A percentile compares a stretch with the other conserved stretches of the same genome.
Conservation (phyloP, 345 rosid species). For the Pistacia integerrima region DNA sequence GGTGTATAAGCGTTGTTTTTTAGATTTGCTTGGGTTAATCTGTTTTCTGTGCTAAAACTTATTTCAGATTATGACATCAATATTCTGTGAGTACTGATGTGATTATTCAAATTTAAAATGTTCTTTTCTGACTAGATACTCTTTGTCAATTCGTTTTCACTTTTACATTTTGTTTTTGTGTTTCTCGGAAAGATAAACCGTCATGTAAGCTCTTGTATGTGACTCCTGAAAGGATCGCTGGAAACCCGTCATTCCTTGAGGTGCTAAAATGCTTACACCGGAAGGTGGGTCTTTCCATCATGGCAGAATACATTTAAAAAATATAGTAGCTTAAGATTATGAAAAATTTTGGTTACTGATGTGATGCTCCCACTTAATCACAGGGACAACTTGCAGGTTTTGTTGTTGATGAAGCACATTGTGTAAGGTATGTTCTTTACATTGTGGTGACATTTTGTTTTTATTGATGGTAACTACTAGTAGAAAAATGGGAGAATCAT, state of each 20-base stretch:
- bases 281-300: conserved; percentile 48
- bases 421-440: conserved; percentile 65
- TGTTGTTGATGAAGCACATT: conserved; percentile 92
- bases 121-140: background rate
- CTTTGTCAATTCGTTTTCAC: conserved; percentile 1
- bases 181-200: conserved; percentile 65
- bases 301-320: background rate
- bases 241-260: conserved; percentile 66
- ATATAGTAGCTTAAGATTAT: background rate
- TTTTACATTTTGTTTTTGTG: conserved; percentile 17
- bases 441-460: background rate
- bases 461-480: background rate
- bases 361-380: conserved; percentile 16
- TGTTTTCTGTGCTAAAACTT: background rate
- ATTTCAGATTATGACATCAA: background rate
- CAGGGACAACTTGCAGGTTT: conserved; percentile 82
- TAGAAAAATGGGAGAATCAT: background rate
- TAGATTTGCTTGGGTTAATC: background rate
- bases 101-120: background rate
- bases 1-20: background rate
- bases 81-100: background rate
- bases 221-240: conserved; percentile 88
- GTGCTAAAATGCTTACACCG: conserved; percentile 56
- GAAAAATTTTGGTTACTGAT: conserved; percentile 14
- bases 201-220: conserved; percentile 89